A percentile compares a stretch with the other conserved stretches of the same genome.
Evolutionary conservation across 331 rosid species (phyloP).

Genomic region (Telfairia occidentalis): DNA sequence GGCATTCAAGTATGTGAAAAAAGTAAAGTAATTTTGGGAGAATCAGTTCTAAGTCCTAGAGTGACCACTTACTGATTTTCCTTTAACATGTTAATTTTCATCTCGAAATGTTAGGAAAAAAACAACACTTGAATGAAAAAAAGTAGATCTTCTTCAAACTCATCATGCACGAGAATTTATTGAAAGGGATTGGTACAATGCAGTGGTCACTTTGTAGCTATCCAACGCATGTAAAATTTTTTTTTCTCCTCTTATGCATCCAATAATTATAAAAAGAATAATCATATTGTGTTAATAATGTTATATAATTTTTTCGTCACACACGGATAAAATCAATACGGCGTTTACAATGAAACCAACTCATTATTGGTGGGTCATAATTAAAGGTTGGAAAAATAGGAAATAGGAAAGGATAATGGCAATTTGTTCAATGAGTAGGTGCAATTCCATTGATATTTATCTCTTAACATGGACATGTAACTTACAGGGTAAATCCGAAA

Average conservation of each 20-base stretch:
- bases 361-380: background rate
- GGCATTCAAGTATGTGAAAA: background rate
- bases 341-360: background rate
- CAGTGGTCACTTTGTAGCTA: background rate
- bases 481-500: background rate
- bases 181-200: background rate
- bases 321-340: background rate
- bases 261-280: background rate
- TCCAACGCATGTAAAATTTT: background rate
- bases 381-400: constrained; percentile 3
- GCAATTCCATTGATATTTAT: background rate
- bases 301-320: background rate
- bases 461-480: background rate
- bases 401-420: background rate
- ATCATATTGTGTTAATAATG: background rate
- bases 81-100: background rate
- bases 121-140: background rate
- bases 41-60: background rate
- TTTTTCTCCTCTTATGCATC: background rate
- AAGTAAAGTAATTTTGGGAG: background rate
- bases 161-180: background rate
- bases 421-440: background rate
- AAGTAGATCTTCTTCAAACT: background rate
- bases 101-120: background rate
- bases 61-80: background rate